Base-by-base conservation (phyloP, 129 eudicot genomes). In the Pittosporum tobira region DNA sequence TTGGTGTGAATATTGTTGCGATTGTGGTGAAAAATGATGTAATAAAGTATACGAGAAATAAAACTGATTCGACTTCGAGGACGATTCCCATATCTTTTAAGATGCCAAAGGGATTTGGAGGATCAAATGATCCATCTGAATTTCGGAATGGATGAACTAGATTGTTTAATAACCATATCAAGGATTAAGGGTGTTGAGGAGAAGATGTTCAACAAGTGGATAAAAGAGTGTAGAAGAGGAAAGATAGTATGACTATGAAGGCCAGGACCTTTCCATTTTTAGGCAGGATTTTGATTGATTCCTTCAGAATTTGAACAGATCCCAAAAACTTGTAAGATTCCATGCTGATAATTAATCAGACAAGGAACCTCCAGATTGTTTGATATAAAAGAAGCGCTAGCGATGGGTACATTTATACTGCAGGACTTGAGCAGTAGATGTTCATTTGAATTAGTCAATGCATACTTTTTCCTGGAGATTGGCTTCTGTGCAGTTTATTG, bases 181-280 rank as follows among this genome's bases (percentile, higher is more conserved):
- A 36, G 0, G 3, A 65, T 1, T 24, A 51, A 15, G 27, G 71
- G 58, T 23, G n/a, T 48, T 9, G 18, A 2, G 20, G 73, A 65
- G 64, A 26, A 61, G 22, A 38, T 44, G 66, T 6, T 45, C 31
- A 66, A 25, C 38, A 75, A 22, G 49, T 59, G 53, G 15, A 53
- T 45, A 23, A 70, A 24, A 16, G 78, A 70, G 61, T 56, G 66
- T 20, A 76, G 38, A n/a, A 70, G 51, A 75, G 21, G 3, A 73
- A 22, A 47, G 61, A 59, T 30, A 66, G 22, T 37, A 57, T 6
- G 28, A 59, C 31, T 69, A 63, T 66, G 48, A 62, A 51, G 56
- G 71, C 62, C 57, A 83, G 58, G 36, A 75, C 57, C 79, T 69
- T 79, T 26, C 73, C 69, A 70, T 83, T 78, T 64, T 57, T 52